A percentile compares a stretch with the other conserved stretches of the same genome.
phyloP scores from a whole-genome alignment of 331 rosid genomes.

The Malus hybrid region DNA sequence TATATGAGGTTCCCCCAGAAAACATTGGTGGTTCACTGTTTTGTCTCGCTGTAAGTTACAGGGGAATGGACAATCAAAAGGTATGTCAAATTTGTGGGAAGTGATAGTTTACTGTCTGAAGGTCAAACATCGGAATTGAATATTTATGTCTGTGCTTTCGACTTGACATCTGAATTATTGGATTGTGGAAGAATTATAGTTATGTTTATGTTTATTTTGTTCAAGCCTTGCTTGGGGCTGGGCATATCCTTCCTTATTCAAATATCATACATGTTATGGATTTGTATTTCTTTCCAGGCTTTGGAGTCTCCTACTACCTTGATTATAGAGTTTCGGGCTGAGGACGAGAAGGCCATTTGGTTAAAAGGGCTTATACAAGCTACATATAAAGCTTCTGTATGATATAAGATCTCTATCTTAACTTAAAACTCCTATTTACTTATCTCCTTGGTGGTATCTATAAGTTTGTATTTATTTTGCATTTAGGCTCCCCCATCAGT shows the following conservation, averaged over 20 bases:
- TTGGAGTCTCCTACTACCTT: slow-evolving; percentile 90
- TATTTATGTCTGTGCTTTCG: not conserved
- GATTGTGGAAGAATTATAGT: not conserved
- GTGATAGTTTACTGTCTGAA: not conserved
- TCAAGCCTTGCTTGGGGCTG: slow-evolving; percentile 1
- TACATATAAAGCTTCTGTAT: slow-evolving; percentile 92
- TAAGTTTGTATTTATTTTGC: slow-evolving; percentile 18
- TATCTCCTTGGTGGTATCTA: slow-evolving; percentile 2
- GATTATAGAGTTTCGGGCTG: slow-evolving; percentile 70
- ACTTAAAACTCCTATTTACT: slow-evolving; percentile 3
- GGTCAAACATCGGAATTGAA: not conserved
- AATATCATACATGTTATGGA: not conserved
- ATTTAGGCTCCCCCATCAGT: slow-evolving; percentile 63
- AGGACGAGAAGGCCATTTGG: slow-evolving; percentile 69
- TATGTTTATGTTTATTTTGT: not conserved
- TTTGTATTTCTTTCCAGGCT: slow-evolving; percentile 38
- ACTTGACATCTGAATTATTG: not conserved
- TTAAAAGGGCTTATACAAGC: slow-evolving; percentile 74
- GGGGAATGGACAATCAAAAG: slow-evolving; percentile 87
- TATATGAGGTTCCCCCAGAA: slow-evolving; percentile 69
- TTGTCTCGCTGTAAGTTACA: slow-evolving; percentile 70
- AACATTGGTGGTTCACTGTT: slow-evolving; percentile 70
- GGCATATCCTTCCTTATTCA: not conserved
- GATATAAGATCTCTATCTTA: slow-evolving; percentile 4
- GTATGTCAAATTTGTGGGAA: slow-evolving; percentile 34